Evolutionary conservation across 495 filamentous ascomycete species (phyloP).

Genomic region (Wilcoxina mikolae): DNA sequence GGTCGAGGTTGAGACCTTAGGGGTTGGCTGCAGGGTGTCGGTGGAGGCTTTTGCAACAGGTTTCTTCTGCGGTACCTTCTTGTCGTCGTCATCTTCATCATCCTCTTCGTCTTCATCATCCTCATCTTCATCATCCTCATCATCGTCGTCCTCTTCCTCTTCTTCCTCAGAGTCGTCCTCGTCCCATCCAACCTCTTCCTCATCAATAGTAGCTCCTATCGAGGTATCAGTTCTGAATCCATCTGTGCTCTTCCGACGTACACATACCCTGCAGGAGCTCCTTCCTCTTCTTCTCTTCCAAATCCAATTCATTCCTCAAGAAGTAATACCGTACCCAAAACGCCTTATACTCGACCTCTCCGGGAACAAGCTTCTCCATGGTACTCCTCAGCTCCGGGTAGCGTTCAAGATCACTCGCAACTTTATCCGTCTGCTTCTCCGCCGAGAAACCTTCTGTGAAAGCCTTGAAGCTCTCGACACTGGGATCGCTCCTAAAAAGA

Average conservation of each 20-base stretch:
- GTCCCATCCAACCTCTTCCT: conserved; percentile 28
- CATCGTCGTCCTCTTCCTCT: conserved; percentile 17
- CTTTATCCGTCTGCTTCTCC: conserved; percentile 53
- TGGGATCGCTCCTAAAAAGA: conserved; percentile 72
- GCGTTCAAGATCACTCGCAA: conserved; percentile 67
- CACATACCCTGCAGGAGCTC: conserved; percentile 79
- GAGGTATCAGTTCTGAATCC: neutral
- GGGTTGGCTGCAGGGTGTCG: conserved; percentile 19
- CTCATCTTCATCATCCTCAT: conserved; percentile 10
- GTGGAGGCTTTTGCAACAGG: conserved; percentile 13
- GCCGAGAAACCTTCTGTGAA: conserved; percentile 55
- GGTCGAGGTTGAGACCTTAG: conserved; percentile 13
- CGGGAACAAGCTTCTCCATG: conserved; percentile 93
- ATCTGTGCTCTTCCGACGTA: neutral
- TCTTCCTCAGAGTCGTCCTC: conserved; percentile 18
- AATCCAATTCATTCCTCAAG: conserved; percentile 81
- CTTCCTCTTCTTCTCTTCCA: conserved; percentile 77
- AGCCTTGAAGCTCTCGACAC: conserved; percentile 52
- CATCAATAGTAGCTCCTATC: conserved; percentile 22
- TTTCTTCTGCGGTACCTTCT: neutral
- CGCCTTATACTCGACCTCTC: conserved; percentile 66
- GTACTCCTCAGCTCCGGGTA: conserved; percentile 76
- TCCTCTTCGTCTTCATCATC: conserved; percentile 9
- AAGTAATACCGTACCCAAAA: conserved; percentile 98
- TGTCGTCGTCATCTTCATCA: conserved; percentile 1